Percentiles rank a stretch among this genome's conserved stretches.
Conservation (phyloP, 176 grass and related monocot species). For the Alopecurus myosuroides region DNA sequence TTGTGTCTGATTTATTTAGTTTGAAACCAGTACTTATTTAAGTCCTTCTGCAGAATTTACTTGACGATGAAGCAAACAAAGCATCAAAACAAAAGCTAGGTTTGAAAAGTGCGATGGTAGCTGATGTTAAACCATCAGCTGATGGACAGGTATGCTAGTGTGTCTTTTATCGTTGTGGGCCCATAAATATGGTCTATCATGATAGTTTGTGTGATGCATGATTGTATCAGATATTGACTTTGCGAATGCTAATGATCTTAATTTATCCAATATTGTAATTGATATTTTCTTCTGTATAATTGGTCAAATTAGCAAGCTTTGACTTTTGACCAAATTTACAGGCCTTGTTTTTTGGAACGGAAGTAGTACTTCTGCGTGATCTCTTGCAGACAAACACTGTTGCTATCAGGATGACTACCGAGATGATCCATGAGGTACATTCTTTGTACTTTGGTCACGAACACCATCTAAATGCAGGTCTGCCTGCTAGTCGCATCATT, state of each 20-base stretch:
- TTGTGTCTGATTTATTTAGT: neutral
- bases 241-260: slow-evolving; percentile 6
- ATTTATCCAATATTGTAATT: slow-evolving; percentile 13
- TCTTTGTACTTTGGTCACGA: slow-evolving; percentile 11
- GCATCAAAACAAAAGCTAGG: slow-evolving; percentile 72
- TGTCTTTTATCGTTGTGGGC: slow-evolving; percentile 2
- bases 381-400: slow-evolving; percentile 76
- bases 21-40: slow-evolving; percentile 17
- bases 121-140: slow-evolving; percentile 78
- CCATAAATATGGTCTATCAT: neutral
- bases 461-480: neutral
- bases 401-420: slow-evolving; percentile 71
- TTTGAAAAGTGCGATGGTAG: slow-evolving; percentile 88
- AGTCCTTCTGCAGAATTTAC: slow-evolving; percentile 62
- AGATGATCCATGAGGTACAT: slow-evolving; percentile 85
- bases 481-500: neutral
- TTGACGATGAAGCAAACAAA: slow-evolving; percentile 60
- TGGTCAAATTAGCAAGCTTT: neutral
- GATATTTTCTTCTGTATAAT: neutral
- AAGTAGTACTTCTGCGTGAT: neutral
- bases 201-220: slow-evolving; percentile 3
- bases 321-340: neutral
- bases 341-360: neutral
- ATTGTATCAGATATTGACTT: slow-evolving; percentile 2
- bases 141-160: slow-evolving; percentile 77